A percentile compares a stretch with the other conserved stretches of the same genome.
phyloP scores from a whole-genome alignment of 176 grass and related monocot genomes.

The Oropetium thomaeum region DNA sequence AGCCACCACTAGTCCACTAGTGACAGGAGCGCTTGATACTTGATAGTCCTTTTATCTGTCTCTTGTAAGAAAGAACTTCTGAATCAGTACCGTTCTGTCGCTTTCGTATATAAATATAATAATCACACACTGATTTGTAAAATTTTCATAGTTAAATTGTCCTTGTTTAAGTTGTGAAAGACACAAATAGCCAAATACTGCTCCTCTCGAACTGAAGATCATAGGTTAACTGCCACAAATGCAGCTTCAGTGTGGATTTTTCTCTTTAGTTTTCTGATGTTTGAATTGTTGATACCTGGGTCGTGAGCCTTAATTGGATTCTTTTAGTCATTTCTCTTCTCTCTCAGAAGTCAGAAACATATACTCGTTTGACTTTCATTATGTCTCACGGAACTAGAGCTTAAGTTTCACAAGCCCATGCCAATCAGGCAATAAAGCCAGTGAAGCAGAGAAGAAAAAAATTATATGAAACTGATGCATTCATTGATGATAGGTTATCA shows the following conservation, averaged over 20 bases:
- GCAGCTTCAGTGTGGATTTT: constrained; percentile 3
- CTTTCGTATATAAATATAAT: neutral
- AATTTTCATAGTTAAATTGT: neutral
- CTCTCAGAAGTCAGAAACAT: neutral
- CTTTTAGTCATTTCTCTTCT: neutral
- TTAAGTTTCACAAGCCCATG: neutral
- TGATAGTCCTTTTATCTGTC: neutral
- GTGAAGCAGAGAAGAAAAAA: neutral
- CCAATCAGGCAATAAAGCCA: neutral
- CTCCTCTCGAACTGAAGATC: neutral
- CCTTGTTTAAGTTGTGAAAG: neutral
- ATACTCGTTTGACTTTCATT: neutral
- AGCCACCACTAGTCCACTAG: constrained; percentile 1
- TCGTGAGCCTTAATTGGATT: neutral
- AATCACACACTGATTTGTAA: neutral
- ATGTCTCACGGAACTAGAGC: neutral
- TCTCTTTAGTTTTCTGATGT: neutral
- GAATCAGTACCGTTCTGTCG: neutral
- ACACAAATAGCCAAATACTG: neutral
- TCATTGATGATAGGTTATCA: neutral
- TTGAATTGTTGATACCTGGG: neutral
- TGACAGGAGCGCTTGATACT: neutral
- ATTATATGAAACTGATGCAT: neutral
- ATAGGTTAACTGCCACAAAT: neutral
- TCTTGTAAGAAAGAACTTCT: neutral